These are phyloP conservation scores for Alliaria petiolata DNA, from an alignment of 345 rosid genomes.

Conservation along the genomic window DNA sequence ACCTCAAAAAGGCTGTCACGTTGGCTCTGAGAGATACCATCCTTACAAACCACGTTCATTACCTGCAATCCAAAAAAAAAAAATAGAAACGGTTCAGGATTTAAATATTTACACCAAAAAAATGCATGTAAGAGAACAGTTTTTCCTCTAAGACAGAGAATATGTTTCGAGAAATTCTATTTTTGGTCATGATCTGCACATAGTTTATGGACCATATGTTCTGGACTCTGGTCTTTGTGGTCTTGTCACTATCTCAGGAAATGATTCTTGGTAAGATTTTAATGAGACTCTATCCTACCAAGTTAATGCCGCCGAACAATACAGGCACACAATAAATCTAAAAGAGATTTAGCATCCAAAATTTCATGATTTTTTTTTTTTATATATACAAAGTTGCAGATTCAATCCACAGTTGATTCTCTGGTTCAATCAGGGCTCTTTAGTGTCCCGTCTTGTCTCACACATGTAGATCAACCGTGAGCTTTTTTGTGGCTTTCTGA, in stretches of 20 bases:
- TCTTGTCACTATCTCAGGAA: not conserved
- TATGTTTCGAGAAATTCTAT: not conserved
- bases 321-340: not conserved
- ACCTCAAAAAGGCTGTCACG: slow-evolving; percentile 62
- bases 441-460: slow-evolving; percentile 15
- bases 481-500: slow-evolving; percentile 20
- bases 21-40: slow-evolving; percentile 55
- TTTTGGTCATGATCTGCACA: slow-evolving; percentile 17
- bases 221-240: slow-evolving; percentile 2
- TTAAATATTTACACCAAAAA: not conserved
- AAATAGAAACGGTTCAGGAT: not conserved
- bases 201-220: too few species aligned
- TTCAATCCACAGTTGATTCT: slow-evolving; percentile 16
- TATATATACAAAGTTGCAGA: slow-evolving; percentile 3
- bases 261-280: not conserved
- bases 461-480: slow-evolving; percentile 10
- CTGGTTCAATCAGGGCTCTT: slow-evolving; percentile 5
- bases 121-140: not conserved
- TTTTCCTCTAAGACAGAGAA: not conserved
- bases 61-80: slow-evolving; percentile 58
- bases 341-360: slow-evolving; percentile 9
- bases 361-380: slow-evolving; percentile 3
- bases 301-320: not conserved
- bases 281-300: slow-evolving; percentile 10
- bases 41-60: slow-evolving; percentile 64